Evolutionary conservation across 306 rosid species (phyloP).

Genomic region (Sophora flavescens): DNA sequence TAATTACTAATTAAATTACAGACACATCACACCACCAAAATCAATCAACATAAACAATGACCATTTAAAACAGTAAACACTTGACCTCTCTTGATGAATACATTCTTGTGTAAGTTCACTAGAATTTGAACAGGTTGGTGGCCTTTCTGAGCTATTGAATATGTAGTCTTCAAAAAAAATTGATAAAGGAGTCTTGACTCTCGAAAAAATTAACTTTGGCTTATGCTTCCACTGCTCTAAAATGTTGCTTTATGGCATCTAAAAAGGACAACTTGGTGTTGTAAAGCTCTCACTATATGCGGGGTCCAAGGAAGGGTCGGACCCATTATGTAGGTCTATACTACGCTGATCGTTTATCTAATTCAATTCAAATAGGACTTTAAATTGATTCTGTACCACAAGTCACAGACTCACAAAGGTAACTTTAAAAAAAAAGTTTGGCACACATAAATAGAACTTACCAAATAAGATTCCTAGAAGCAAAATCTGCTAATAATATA

Average conservation of each 20-base stretch:
- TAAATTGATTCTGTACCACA: slow-evolving; percentile 32
- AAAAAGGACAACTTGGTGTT: background rate
- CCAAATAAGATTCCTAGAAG: slow-evolving; percentile 14
- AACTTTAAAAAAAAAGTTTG: slow-evolving; percentile 16
- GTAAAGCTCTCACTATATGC: background rate
- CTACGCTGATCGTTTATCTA: background rate
- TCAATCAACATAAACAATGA: slow-evolving; percentile 6
- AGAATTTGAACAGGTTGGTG: slow-evolving; percentile 27
- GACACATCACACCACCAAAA: slow-evolving; percentile 34
- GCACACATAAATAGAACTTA: slow-evolving; percentile 34
- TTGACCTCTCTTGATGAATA: slow-evolving; percentile 36
- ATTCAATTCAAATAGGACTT: slow-evolving; percentile 32
- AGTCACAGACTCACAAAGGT: slow-evolving; percentile 19
- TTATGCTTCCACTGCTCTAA: slow-evolving; percentile 27
- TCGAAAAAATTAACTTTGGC: slow-evolving; percentile 1
- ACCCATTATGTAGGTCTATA: background rate
- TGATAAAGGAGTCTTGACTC: background rate
- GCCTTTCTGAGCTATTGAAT: background rate
- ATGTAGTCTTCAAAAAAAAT: background rate
- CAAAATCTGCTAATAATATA: slow-evolving; percentile 17
- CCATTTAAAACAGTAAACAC: slow-evolving; percentile 3
- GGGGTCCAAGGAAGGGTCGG: background rate
- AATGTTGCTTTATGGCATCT: slow-evolving; percentile 40
- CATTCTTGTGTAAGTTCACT: slow-evolving; percentile 27
- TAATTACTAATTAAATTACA: slow-evolving; percentile 19